Percentiles rank a stretch among this genome's conserved stretches.
Evolutionary conservation across 768 basidiomycete genomes (phyloP).

Genomic region (Suillus ampliporus): DNA sequence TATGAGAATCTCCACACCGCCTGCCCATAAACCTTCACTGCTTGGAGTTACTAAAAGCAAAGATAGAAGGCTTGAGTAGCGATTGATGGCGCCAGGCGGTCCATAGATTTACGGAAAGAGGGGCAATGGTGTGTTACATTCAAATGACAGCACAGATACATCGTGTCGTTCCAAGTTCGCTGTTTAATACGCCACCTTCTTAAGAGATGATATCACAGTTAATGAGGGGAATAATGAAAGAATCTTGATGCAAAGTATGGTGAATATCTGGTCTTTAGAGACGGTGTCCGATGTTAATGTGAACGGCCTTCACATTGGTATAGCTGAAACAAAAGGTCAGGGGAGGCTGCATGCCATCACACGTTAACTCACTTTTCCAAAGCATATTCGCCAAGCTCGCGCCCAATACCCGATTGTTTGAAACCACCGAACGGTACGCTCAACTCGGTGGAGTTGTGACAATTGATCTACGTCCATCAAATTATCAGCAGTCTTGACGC

Average conservation of each 20-base stretch:
- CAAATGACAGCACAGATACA: not conserved
- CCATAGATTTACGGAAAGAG: not conserved
- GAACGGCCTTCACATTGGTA: conserved; percentile 72
- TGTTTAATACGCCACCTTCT: not conserved
- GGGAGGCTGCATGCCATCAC: not conserved
- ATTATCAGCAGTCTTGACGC: not conserved
- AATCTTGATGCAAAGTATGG: not conserved
- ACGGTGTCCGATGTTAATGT: conserved; percentile 56
- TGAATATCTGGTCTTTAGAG: not conserved
- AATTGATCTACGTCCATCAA: conserved; percentile 44
- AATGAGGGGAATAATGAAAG: not conserved
- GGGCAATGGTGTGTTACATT: not conserved
- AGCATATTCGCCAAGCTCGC: conserved; percentile 73
- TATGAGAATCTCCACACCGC: too few relatives aligned
- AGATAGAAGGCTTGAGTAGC: not conserved
- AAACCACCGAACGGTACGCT: conserved; percentile 71
- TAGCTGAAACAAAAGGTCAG: conserved; percentile 46
- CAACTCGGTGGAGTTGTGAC: conserved; percentile 46
- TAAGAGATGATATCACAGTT: too few relatives aligned
- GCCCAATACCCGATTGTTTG: conserved; percentile 78
- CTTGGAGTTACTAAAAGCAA: not conserved
- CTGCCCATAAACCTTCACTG: not conserved
- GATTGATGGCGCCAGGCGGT: not conserved
- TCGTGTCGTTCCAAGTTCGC: not conserved
- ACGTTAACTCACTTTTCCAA: conserved; percentile 22